phyloP scores from a whole-genome alignment of 306 rosid genomes.

The Gastrolobium bilobum region DNA sequence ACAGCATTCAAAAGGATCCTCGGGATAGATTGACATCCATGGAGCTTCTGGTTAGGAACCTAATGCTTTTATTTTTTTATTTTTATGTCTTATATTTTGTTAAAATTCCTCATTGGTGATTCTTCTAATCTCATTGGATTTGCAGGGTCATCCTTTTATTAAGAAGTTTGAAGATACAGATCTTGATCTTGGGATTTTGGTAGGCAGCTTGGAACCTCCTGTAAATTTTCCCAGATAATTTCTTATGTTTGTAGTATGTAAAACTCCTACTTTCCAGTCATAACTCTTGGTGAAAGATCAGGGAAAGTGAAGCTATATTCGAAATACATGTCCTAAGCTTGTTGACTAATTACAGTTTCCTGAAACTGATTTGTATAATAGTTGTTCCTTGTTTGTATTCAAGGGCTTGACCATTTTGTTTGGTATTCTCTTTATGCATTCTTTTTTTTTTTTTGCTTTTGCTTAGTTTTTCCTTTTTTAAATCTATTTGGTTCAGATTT shows the following conservation, averaged over 20 bases:
- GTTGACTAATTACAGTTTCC: conserved; percentile 34
- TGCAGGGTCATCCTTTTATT: conserved; percentile 92
- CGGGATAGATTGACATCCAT: conserved; percentile 75
- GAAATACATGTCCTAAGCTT: conserved; percentile 39
- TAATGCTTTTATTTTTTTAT: background rate
- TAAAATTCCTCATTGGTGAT: conserved; percentile 15
- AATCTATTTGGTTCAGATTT: no score
- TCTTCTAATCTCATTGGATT: conserved; percentile 42
- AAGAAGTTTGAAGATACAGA: conserved; percentile 97
- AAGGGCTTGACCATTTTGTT: conserved; percentile 34
- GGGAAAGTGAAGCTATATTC: conserved; percentile 44
- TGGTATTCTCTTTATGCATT: background rate
- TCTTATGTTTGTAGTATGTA: conserved; percentile 48
- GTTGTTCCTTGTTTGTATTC: conserved; percentile 47
- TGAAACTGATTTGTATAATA: conserved; percentile 47
- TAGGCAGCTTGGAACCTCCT: conserved; percentile 93
- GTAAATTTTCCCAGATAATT: conserved; percentile 78
- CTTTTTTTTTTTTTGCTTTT: no score
- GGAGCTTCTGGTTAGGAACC: conserved; percentile 87
- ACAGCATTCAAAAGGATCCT: conserved; percentile 96
- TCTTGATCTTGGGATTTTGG: conserved; percentile 89
- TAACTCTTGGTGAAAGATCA: conserved; percentile 51
- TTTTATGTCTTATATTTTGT: background rate
- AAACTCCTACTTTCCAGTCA: conserved; percentile 46
- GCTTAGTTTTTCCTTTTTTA: no score